Evolutionary conservation across 1,139 yeast genomes (phyloP).

Genomic region (Blastobotrys arbuscula): DNA sequence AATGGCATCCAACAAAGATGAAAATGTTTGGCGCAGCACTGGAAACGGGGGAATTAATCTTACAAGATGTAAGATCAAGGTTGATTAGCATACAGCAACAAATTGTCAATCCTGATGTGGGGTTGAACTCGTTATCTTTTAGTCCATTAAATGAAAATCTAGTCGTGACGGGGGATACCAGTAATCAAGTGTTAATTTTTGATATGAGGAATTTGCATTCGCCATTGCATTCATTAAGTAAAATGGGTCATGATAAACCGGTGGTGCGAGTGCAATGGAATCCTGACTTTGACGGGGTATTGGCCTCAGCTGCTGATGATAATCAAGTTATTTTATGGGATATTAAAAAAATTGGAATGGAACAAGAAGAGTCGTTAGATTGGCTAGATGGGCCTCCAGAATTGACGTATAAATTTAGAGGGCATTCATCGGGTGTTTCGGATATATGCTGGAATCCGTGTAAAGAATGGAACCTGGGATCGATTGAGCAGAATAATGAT

Average conservation of each 20-base stretch:
- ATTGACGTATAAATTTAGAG: constrained; percentile 70
- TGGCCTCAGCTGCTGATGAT: constrained; percentile 70
- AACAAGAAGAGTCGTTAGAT: constrained; percentile 27
- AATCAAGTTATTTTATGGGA: constrained; percentile 71
- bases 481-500: constrained; percentile 74
- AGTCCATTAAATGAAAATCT: constrained; percentile 51
- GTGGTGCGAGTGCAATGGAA: constrained; percentile 76
- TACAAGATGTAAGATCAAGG: constrained; percentile 55
- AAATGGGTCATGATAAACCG: constrained; percentile 48
- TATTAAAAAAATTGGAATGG: constrained; percentile 38
- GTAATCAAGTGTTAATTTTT: constrained; percentile 62
- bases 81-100: constrained; percentile 5
- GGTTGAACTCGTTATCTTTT: constrained; percentile 60
- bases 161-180: constrained; percentile 59
- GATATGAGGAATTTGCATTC: constrained; percentile 49
- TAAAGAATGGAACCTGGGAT: constrained; percentile 57
- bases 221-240: constrained; percentile 16
- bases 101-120: constrained; percentile 31
- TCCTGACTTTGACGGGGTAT: constrained; percentile 48
- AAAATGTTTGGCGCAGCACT: constrained; percentile 64
- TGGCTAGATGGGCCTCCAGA: constrained; percentile 33
- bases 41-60: constrained; percentile 61
- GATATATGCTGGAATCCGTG: constrained; percentile 74
- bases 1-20: constrained; percentile 27
- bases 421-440: constrained; percentile 82